Conservation (phyloP, 345 rosid genomes). For the Sapria himalayana region DNA sequence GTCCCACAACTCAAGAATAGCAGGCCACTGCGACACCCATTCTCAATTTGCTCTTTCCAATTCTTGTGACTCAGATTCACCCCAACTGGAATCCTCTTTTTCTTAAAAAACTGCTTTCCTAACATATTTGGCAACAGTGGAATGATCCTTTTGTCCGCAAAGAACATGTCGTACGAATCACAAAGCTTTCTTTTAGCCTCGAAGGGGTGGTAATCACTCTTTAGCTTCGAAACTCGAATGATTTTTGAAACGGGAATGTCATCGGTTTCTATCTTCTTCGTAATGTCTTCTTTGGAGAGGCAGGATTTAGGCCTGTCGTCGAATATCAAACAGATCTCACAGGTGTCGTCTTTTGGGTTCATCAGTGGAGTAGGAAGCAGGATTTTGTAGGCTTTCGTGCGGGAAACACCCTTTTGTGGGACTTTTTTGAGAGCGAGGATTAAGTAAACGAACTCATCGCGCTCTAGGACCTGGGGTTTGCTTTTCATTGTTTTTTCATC, state of each 20-base stretch:
- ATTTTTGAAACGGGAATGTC: slow-evolving; percentile 41
- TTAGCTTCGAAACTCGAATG: slow-evolving; percentile 40
- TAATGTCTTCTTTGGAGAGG: slow-evolving; percentile 31
- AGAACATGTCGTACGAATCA: slow-evolving; percentile 28
- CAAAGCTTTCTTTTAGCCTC: slow-evolving; percentile 33
- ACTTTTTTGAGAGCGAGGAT: slow-evolving; percentile 43
- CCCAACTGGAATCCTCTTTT: slow-evolving; percentile 44
- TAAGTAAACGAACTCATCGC: slow-evolving; percentile 46
- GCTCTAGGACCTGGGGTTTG: slow-evolving; percentile 50
- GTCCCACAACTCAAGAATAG: slow-evolving; percentile 49
- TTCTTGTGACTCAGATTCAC: slow-evolving; percentile 47
- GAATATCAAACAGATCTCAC: slow-evolving; percentile 50
- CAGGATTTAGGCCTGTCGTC: slow-evolving; percentile 54
- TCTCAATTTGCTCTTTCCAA: slow-evolving; percentile 65
- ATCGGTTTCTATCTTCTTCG: slow-evolving; percentile 47
- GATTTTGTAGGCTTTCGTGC: slow-evolving; percentile 32
- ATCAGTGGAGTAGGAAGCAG: slow-evolving; percentile 30
- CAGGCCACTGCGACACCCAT: slow-evolving; percentile 36
- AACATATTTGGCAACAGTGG: slow-evolving; percentile 54
- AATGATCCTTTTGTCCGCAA: slow-evolving; percentile 27
- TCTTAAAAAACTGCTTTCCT: slow-evolving; percentile 52
- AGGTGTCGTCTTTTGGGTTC: slow-evolving; percentile 14
- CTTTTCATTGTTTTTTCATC: slow-evolving; percentile 18
- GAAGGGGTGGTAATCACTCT: slow-evolving; percentile 24
- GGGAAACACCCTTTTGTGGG: slow-evolving; percentile 22